phyloP scores from a whole-genome alignment of 73 alveolate species.

The Stentor coeruleus region DNA sequence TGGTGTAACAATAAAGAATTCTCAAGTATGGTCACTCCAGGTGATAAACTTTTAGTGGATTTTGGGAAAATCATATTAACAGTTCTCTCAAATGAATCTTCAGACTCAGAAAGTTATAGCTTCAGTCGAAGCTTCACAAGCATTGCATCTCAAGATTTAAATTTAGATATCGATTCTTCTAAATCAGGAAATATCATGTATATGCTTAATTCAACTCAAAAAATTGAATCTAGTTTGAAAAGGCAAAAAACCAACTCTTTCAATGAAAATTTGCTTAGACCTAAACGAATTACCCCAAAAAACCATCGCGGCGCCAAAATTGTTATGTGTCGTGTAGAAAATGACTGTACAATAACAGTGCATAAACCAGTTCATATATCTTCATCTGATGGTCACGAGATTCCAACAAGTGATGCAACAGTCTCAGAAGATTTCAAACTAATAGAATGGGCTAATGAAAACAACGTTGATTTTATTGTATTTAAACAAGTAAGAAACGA shows the following conservation, averaged over 20 bases:
- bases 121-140: not conserved
- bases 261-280: not conserved
- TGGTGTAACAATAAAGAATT: constrained; percentile 21
- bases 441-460: constrained; percentile 16
- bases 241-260: not conserved
- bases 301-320: constrained; percentile 32
- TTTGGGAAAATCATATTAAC: constrained; percentile 10
- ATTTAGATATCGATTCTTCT: not conserved
- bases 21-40: not conserved
- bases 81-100: not conserved
- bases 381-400: constrained; percentile 33
- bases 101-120: too few species aligned
- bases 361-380: constrained; percentile 46
- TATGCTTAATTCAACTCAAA: not conserved
- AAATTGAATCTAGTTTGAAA: not conserved
- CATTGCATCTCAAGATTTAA: not conserved
- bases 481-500: constrained; percentile 2
- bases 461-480: constrained; percentile 12
- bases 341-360: constrained; percentile 44
- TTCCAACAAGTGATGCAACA: not conserved
- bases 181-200: not conserved
- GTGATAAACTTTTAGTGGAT: constrained; percentile 21
- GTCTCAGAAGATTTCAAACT: not conserved
- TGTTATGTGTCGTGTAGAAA: constrained; percentile 44
- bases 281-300: constrained; percentile 9